A percentile compares a stretch with the other conserved stretches of the same genome.
Evolutionary conservation across 495 filamentous ascomycete species (phyloP).

Genomic region (Staphylotrichum longicolle): DNA sequence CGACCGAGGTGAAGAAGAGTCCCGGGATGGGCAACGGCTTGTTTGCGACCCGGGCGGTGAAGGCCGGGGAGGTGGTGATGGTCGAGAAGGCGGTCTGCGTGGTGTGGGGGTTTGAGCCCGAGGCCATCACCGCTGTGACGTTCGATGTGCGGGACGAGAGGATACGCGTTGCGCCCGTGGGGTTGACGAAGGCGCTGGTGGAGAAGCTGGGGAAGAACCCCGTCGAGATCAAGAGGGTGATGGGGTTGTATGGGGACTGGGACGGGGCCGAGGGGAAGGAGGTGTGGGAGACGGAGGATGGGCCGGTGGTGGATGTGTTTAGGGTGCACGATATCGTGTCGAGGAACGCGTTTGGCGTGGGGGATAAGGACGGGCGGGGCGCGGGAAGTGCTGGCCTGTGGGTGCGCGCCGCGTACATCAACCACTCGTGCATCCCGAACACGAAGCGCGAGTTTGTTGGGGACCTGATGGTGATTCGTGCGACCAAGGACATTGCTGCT

Average conservation of each 20-base stretch:
- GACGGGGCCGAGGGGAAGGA: neutral
- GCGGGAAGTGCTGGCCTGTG: neutral
- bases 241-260: conserved; percentile 4
- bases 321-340: conserved; percentile 11
- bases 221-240: neutral
- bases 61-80: neutral
- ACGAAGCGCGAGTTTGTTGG: neutral
- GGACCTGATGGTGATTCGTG: conserved; percentile 4
- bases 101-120: neutral
- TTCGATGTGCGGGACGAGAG: conserved; percentile 9
- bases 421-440: conserved; percentile 11
- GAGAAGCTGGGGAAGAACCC: neutral
- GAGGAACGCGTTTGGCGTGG: conserved; percentile 6
- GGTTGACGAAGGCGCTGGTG: neutral
- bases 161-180: conserved; percentile 6
- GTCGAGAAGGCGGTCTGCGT: conserved; percentile 10
- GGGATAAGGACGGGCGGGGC: neutral
- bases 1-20: neutral
- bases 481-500: neutral
- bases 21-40: neutral
- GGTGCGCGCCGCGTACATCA: conserved; percentile 1
- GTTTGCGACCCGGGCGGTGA: neutral
- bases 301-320: conserved; percentile 5
- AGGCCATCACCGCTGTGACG: neutral
- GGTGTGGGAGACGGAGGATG: neutral